phyloP scores from a whole-genome alignment of 768 basidiomycete genomes.

The Pisolithus albus region DNA sequence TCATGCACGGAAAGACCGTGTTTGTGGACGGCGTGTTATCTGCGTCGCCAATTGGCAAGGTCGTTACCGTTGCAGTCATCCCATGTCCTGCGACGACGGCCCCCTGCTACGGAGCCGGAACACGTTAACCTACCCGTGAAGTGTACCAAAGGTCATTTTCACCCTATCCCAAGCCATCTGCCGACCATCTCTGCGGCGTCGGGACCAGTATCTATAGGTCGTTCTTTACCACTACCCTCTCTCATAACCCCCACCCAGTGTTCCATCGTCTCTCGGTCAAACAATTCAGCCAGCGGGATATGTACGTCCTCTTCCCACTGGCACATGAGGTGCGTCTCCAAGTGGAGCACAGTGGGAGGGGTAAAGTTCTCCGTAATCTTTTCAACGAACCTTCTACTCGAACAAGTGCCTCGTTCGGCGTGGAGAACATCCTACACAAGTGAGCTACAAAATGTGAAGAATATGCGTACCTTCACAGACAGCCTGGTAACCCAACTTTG shows the following conservation, averaged over 20 bases:
- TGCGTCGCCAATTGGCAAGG: conserved; percentile 54
- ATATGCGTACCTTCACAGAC: conserved; percentile 96
- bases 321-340: conserved; percentile 96
- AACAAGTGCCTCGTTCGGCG: conserved; percentile 93
- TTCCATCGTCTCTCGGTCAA: conserved; percentile 94
- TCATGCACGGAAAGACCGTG: conserved; percentile 81
- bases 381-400: conserved; percentile 98
- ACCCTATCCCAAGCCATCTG: conserved; percentile 9
- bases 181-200: not conserved
- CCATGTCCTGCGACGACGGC: conserved; percentile 29
- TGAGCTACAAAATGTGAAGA: conserved; percentile 58
- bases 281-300: conserved; percentile 82
- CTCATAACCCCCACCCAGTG: conserved; percentile 58
- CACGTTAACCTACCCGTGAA: conserved; percentile 27
- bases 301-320: conserved; percentile 89
- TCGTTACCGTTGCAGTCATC: conserved; percentile 60
- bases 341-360: conserved; percentile 86
- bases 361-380: conserved; percentile 81
- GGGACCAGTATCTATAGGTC: conserved; percentile 2
- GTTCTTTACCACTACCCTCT: conserved; percentile 10
- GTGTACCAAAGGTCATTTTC: conserved; percentile 16
- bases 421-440: conserved; percentile 96
- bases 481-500: conserved; percentile 88
- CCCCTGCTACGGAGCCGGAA: conserved; percentile 19
- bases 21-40: conserved; percentile 73